Conservation (phyloP, 179 eudicot genomes). For the Silene noctiflora region DNA sequence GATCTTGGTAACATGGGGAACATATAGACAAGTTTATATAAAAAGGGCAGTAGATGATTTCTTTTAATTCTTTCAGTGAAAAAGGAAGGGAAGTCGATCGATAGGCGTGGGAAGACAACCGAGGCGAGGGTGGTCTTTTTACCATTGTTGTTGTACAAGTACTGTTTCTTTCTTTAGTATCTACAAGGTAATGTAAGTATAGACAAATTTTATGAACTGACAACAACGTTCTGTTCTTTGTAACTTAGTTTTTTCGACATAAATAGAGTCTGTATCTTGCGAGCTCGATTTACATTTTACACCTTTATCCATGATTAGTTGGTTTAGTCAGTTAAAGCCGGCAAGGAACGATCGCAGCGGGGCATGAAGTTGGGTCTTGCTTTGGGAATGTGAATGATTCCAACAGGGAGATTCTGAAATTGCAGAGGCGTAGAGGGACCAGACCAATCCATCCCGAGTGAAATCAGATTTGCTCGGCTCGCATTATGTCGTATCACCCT, state of each 20-base stretch:
- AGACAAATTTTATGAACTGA: not conserved
- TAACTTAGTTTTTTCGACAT: not conserved
- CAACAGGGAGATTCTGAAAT: too few species aligned
- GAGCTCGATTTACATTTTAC: not conserved
- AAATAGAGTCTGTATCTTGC: not conserved
- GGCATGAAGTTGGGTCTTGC: too few species aligned
- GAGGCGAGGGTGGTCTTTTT: not conserved
- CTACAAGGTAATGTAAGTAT: slow-evolving; percentile 12
- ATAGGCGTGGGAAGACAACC: not conserved
- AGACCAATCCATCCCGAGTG: too few species aligned
- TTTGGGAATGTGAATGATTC: too few species aligned
- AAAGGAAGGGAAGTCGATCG: not conserved
- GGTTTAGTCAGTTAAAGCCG: not conserved
- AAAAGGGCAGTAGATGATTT: not conserved
- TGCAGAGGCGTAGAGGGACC: too few species aligned
- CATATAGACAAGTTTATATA: not conserved
- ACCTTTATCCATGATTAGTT: not conserved
- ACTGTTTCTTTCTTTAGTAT: slow-evolving; percentile 7
- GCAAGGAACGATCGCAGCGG: not conserved
- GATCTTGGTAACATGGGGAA: not conserved
- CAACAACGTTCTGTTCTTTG: not conserved
- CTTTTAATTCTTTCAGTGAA: slow-evolving; percentile 15
- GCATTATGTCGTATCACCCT: too few species aligned
- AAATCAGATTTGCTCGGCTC: too few species aligned
- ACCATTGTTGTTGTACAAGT: slow-evolving; percentile 13